A percentile compares a stretch with the other conserved stretches of the same genome.
Evolutionary conservation across 768 basidiomycete species (phyloP).

Genomic region (Inosperma sp.): DNA sequence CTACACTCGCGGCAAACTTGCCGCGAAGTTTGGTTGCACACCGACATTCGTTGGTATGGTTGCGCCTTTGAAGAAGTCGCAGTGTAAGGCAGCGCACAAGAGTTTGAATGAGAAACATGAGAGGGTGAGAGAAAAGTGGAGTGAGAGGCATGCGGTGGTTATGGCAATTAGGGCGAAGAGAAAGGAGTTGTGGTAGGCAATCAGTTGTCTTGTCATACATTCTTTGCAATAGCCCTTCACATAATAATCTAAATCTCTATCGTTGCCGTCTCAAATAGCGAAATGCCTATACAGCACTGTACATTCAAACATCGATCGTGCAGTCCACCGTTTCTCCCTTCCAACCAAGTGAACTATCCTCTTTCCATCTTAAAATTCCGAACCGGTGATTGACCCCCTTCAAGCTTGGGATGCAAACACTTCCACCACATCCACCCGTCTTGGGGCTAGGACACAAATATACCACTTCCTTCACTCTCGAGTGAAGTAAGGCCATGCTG

Average conservation of each 20-base stretch:
- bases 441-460: conserved; percentile 65
- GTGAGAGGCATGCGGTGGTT: conserved; percentile 59
- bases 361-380: conserved; percentile 64
- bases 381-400: conserved; percentile 90
- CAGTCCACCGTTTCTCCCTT: no score
- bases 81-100: conserved; percentile 40
- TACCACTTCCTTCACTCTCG: conserved; percentile 85
- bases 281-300: no score
- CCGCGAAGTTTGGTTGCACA: conserved; percentile 72
- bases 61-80: conserved; percentile 54
- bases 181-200: conserved; percentile 63
- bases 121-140: conserved; percentile 55
- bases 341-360: conserved; percentile 10
- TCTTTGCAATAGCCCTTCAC: not conserved
- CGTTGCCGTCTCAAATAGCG: no score
- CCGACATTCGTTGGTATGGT: conserved; percentile 59
- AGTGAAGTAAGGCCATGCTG: conserved; percentile 92
- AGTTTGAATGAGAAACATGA: conserved; percentile 46
- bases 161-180: conserved; percentile 65
- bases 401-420: conserved; percentile 70
- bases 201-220: not conserved
- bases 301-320: no score
- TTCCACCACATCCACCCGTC: conserved; percentile 85
- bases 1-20: conserved; percentile 64
- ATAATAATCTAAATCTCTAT: not conserved